These are phyloP conservation scores for Cordyceps javanica DNA, from an alignment of 2,329 filamentous ascomycete genomes.

Conservation along the genomic window DNA sequence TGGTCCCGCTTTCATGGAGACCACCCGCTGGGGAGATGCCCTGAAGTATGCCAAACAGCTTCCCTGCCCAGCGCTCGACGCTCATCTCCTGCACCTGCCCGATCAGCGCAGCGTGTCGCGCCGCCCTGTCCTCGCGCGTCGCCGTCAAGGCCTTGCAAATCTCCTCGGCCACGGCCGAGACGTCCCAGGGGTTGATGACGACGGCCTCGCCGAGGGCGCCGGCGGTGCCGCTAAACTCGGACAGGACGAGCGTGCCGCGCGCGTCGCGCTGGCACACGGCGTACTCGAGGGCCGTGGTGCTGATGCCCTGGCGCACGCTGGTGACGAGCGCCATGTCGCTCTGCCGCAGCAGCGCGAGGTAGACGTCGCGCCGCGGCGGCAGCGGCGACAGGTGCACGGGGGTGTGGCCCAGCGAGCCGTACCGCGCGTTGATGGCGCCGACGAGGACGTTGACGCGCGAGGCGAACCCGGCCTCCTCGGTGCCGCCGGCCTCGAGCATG, in stretches of 20 bases:
- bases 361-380: slow-evolving; percentile 83
- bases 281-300: slow-evolving; percentile 93
- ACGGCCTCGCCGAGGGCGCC: slow-evolving; percentile 79
- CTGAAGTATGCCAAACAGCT: background rate
- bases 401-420: slow-evolving; percentile 80
- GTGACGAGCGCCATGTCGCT: slow-evolving; percentile 92
- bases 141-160: slow-evolving; percentile 79
- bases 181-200: slow-evolving; percentile 95
- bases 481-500: slow-evolving; percentile 65
- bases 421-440: slow-evolving; percentile 82
- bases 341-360: slow-evolving; percentile 82
- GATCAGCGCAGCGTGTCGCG: slow-evolving; percentile 49
- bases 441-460: slow-evolving; percentile 87
- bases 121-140: slow-evolving; percentile 55
- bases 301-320: slow-evolving; percentile 94
- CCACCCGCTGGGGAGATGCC: background rate
- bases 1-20: background rate
- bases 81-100: slow-evolving; percentile 5
- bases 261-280: slow-evolving; percentile 84
- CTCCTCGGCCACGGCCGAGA: slow-evolving; percentile 72
- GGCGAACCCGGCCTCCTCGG: slow-evolving; percentile 71
- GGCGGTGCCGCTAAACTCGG: slow-evolving; percentile 92
- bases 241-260: slow-evolving; percentile 83
- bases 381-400: slow-evolving; percentile 93
- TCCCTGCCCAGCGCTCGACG: slow-evolving; percentile 5